phyloP scores from a whole-genome alignment of 257 asterid species.

The Capsicum rhomboideum region DNA sequence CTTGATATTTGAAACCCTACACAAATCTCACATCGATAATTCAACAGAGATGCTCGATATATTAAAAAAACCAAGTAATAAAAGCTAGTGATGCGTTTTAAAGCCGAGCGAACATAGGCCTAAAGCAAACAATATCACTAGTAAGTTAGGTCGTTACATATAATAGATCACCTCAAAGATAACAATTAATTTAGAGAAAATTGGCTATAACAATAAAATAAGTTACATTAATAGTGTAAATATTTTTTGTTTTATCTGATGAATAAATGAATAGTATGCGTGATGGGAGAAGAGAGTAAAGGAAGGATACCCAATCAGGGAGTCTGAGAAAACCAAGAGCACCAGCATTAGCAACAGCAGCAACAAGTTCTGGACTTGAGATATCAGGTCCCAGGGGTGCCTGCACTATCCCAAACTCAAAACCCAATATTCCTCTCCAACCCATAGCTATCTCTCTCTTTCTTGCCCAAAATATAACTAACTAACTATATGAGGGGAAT shows the following conservation, averaged over 20 bases:
- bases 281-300: background rate
- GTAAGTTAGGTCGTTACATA: background rate
- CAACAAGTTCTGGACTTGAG: conserved; percentile 76
- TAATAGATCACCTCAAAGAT: too few species aligned
- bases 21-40: background rate
- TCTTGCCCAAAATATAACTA: background rate
- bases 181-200: too few species aligned
- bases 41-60: background rate
- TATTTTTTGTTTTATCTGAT: too few species aligned
- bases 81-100: background rate
- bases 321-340: conserved; percentile 61
- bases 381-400: conserved; percentile 92
- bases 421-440: conserved; percentile 76
- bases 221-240: background rate
- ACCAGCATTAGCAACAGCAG: conserved; percentile 82
- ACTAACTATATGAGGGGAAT: background rate
- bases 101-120: background rate
- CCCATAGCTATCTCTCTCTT: conserved; percentile 38
- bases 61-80: background rate
- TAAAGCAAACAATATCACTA: background rate
- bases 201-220: background rate
- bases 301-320: conserved; percentile 48
- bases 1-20: background rate
- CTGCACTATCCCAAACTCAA: conserved; percentile 79
- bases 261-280: too few species aligned